Percentiles rank a stretch among this genome's conserved stretches.
Evolutionary conservation across 2,329 filamentous ascomycete species (phyloP).

Genomic region (Paraphaeosphaeria sporulosa): DNA sequence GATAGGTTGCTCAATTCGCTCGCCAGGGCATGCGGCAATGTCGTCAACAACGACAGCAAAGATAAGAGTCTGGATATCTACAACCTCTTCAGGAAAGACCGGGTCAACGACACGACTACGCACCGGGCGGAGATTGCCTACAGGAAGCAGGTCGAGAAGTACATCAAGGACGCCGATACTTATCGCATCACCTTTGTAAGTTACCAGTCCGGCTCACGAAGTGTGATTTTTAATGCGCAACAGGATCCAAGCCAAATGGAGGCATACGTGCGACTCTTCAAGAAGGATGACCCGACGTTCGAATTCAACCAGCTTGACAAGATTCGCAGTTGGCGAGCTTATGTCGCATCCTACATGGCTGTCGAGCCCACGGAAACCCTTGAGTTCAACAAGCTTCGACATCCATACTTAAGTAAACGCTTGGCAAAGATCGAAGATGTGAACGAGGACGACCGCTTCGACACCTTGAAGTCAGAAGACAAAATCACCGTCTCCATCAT

Average conservation of each 20-base stretch:
- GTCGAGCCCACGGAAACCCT: conserved; percentile 76
- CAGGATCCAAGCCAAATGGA: conserved; percentile 69
- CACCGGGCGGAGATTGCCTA: conserved; percentile 90
- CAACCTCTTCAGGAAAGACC: conserved; percentile 82
- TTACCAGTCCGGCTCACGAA: conserved; percentile 33
- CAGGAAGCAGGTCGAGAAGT: conserved; percentile 89
- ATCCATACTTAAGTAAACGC: conserved; percentile 54
- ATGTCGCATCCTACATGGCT: conserved; percentile 89
- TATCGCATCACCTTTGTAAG: conserved; percentile 92
- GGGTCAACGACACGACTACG: conserved; percentile 83
- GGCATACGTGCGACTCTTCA: conserved; percentile 81
- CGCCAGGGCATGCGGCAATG: conserved; percentile 80
- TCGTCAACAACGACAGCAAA: conserved; percentile 85
- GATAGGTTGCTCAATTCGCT: conserved; percentile 86
- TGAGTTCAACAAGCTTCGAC: conserved; percentile 39
- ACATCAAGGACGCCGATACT: conserved; percentile 89
- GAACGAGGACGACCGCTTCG: conserved; percentile 39
- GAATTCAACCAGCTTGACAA: conserved; percentile 73
- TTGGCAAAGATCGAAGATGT: conserved; percentile 45
- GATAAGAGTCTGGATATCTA: conserved; percentile 94
- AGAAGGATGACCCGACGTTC: conserved; percentile 81
- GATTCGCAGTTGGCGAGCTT: conserved; percentile 85
- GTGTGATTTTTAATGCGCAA: conserved; percentile 41
- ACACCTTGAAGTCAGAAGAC: conserved; percentile 47
- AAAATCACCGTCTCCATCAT: conserved; percentile 55